phyloP scores from a whole-genome alignment of 306 rosid genomes.

The Prunus campanulata region DNA sequence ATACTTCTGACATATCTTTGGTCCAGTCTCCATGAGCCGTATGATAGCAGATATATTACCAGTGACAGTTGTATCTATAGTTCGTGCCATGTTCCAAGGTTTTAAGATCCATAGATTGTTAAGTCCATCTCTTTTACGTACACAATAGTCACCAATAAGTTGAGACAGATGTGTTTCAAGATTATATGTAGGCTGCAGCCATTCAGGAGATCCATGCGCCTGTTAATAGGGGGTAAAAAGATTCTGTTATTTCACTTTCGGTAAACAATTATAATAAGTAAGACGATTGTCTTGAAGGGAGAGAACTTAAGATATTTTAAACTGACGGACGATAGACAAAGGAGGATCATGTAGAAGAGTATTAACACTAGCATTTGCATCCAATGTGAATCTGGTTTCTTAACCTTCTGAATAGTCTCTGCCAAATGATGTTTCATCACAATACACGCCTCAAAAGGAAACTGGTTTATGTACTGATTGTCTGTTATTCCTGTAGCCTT shows the following conservation, averaged over 20 bases:
- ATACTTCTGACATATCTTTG: slow-evolving; percentile 95
- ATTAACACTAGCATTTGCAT: background rate
- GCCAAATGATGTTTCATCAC: slow-evolving; percentile 99
- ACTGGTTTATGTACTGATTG: slow-evolving; percentile 78
- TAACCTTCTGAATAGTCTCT: slow-evolving; percentile 85
- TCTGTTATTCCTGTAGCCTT: slow-evolving; percentile 77
- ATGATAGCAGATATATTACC: slow-evolving; percentile 73
- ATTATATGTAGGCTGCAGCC: slow-evolving; percentile 96
- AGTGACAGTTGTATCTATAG: slow-evolving; percentile 89
- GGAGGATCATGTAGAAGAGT: background rate
- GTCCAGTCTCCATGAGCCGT: slow-evolving; percentile 96
- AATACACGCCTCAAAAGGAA: slow-evolving; percentile 91
- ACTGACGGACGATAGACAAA: background rate
- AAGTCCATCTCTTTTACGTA: slow-evolving; percentile 65
- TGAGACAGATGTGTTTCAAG: slow-evolving; percentile 80
- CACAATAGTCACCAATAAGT: slow-evolving; percentile 76
- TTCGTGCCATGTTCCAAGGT: slow-evolving; percentile 99
- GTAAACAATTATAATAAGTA: background rate
- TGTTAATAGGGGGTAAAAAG: slow-evolving; percentile 21
- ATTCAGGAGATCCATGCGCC: slow-evolving; percentile 83
- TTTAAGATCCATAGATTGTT: slow-evolving; percentile 88
- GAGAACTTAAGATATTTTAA: background rate
- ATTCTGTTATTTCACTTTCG: background rate
- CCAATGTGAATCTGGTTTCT: slow-evolving; percentile 18
- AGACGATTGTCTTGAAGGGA: background rate